phyloP scores from a whole-genome alignment of 805 yeast genomes.

The Grigorovia yakushimaensis region DNA sequence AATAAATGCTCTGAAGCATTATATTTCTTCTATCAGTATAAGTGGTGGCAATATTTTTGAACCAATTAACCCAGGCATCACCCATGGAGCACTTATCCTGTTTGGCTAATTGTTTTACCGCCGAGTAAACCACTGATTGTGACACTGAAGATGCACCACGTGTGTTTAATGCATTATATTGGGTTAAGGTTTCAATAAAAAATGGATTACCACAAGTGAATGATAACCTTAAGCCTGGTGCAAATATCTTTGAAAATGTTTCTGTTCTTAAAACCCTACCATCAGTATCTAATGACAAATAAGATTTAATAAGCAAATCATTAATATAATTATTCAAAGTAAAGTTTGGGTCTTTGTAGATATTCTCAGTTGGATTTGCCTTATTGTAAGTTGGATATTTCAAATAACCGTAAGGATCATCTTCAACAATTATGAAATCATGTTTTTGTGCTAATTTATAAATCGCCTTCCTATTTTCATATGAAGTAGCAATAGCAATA shows the following conservation, averaged over 20 bases:
- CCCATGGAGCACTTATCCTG: conserved; percentile 16
- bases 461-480: conserved; percentile 40
- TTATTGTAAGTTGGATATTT: conserved; percentile 35
- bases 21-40: conserved; percentile 38
- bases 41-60: conserved; percentile 37
- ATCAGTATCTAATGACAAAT: conserved; percentile 41
- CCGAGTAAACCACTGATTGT: conserved; percentile 44
- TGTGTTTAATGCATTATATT: conserved; percentile 36
- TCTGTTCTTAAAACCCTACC: conserved; percentile 57
- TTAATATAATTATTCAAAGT: conserved; percentile 36
- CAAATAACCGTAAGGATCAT: conserved; percentile 61
- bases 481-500: conserved; percentile 44
- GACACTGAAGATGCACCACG: conserved; percentile 50
- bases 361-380: conserved; percentile 22
- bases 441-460: conserved; percentile 44
- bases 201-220: conserved; percentile 45
- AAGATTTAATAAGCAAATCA: conserved; percentile 39
- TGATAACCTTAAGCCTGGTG: conserved; percentile 59
- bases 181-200: conserved; percentile 34
- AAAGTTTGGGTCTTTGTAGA: conserved; percentile 18
- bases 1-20: conserved; percentile 27
- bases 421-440: conserved; percentile 56
- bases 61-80: conserved; percentile 41
- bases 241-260: conserved; percentile 55
- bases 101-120: conserved; percentile 35